Conservation (phyloP, 495 filamentous ascomycete species). For the Clohesyomyces aquaticus region DNA sequence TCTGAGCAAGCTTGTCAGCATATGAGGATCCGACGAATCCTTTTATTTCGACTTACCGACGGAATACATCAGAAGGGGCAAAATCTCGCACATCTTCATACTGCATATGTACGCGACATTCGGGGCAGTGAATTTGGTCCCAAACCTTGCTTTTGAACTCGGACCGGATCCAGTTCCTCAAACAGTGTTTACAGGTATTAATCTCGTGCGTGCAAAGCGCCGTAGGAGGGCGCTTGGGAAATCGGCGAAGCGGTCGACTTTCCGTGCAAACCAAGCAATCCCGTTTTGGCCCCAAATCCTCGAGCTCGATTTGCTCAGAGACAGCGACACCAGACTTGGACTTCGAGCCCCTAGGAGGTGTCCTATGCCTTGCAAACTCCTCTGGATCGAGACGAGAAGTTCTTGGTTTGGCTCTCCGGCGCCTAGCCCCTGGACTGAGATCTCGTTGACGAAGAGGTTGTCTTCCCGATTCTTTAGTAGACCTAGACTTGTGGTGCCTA, state of each 20-base stretch:
- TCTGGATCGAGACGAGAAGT: not conserved
- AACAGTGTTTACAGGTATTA: conserved; percentile 31
- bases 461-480: not conserved
- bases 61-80: conserved; percentile 23
- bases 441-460: not conserved
- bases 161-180: conserved; percentile 32
- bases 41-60: conserved; percentile 7
- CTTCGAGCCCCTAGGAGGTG: not conserved
- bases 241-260: conserved; percentile 13
- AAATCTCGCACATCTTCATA: conserved; percentile 30
- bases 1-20: conserved; percentile 1
- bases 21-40: not conserved
- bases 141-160: conserved; percentile 30
- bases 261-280: conserved; percentile 38
- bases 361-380: not conserved
- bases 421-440: not conserved
- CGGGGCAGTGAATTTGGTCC: conserved; percentile 38
- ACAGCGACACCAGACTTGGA: not conserved
- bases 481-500: not conserved
- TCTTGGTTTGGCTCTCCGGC: not conserved
- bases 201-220: conserved; percentile 29
- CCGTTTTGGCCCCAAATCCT: not conserved
- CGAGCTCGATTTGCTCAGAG: not conserved
- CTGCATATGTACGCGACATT: conserved; percentile 29
- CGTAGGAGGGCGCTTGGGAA: conserved; percentile 24